Base-by-base conservation (phyloP, 805 yeast species). In the Starmera dryadoides region DNA sequence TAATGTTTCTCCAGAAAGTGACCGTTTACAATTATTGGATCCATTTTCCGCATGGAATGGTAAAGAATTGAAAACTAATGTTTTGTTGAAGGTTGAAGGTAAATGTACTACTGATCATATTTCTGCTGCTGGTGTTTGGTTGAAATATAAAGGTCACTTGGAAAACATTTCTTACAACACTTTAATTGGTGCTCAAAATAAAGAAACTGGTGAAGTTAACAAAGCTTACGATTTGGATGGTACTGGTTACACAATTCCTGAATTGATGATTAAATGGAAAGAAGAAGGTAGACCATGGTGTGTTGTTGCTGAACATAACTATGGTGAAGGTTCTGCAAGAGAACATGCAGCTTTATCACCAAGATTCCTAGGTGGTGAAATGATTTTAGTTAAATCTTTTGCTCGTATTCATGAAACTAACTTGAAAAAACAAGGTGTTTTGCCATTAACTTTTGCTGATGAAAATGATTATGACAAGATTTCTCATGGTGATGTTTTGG, bases 241-340 rank as follows among this genome's bases (percentile, higher is more conserved):
- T 33, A 70, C 73, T 34, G 72, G 70, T 32, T 77, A 73, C 55
- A 76, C 88, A 21, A 93, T 93, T 48, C 98, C 98, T n/a, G 97
- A 87, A 50, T 73, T 89, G 43, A 93, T 93, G 96, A 83, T 81
- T 64, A 85, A 85, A 63, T 93, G 97, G 97, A 89, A 91, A 62
- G 69, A 78, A 37, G 93, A 86, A 44, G 51, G 64, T 15, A 75
- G 84, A 52, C 93, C 94, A 17, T 91, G 98, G 98, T 74, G 79
- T 49, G 97, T 93, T 34, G 83, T 93, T 47, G 98, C 97, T 39
- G 98, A 93, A 63, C 96, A 93, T 60, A 91, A 91, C 66, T 93
- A 91, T 58, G 98, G 98, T 66, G 98, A 91, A 70, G 98, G 98
- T 54, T 89, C 97, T 36, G 97, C 98, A 25, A 85, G 98, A 75